Conservation (phyloP, 345 rosid species). For the Sonneratia caseolaris region DNA sequence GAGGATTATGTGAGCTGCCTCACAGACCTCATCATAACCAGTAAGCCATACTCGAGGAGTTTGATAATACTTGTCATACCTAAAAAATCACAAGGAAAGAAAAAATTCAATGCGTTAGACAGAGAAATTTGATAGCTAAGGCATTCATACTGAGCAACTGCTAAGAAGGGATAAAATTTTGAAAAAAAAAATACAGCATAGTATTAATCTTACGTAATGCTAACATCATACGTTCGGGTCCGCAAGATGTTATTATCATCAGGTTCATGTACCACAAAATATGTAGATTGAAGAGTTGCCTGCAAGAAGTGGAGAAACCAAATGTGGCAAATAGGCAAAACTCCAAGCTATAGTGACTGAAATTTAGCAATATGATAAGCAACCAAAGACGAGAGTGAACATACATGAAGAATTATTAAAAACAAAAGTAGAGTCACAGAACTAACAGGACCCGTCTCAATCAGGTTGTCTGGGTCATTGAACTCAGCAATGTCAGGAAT, state of each 20-base stretch:
- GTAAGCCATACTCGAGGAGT: constrained; percentile 94
- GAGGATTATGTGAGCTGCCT: neutral
- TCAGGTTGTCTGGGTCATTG: constrained; percentile 62
- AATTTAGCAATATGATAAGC: neutral
- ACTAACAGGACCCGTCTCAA: constrained; percentile 48
- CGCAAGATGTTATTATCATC: constrained; percentile 84
- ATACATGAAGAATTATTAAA: neutral
- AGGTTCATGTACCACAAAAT: constrained; percentile 79
- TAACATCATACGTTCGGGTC: constrained; percentile 95
- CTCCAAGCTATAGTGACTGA: neutral
- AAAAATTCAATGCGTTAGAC: neutral
- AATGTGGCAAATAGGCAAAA: neutral
- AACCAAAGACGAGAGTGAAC: neutral
- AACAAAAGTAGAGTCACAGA: neutral
- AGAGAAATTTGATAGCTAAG: neutral
- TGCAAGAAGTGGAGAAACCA: constrained; percentile 16
- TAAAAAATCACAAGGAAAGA: constrained; percentile 17
- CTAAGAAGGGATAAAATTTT: neutral
- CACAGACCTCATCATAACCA: constrained; percentile 81
- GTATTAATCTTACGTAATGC: constrained; percentile 71
- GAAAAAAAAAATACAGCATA: neutral
- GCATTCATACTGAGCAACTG: neutral
- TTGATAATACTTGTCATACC: constrained; percentile 89
- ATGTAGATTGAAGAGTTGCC: constrained; percentile 77
- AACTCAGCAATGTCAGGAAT: constrained; percentile 92